Evolutionary conservation across 176 grass and related monocot species (phyloP).

Genomic region (Olyra latifolia): DNA sequence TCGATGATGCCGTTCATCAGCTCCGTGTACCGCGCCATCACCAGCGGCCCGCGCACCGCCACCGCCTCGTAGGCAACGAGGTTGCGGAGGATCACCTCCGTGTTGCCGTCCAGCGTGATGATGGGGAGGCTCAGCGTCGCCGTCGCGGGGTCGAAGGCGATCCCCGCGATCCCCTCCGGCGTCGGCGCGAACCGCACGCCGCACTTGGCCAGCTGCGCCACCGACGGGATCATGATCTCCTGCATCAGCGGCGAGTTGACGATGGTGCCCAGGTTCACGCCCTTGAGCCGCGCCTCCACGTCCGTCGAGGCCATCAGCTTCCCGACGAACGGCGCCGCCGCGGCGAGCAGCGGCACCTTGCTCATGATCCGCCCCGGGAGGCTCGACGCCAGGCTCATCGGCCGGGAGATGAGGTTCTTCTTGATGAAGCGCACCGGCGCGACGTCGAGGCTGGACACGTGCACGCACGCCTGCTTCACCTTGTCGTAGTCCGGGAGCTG

Average conservation of each 20-base stretch:
- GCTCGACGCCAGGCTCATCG: constrained; percentile 26
- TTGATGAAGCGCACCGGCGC: constrained; percentile 31
- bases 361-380: constrained; percentile 3
- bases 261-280: constrained; percentile 20
- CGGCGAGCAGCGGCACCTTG: constrained; percentile 18
- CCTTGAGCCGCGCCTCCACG: constrained; percentile 1
- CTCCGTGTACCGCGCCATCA: constrained; percentile 68
- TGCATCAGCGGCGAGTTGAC: constrained; percentile 46
- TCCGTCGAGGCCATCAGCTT: neutral
- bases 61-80: constrained; percentile 69
- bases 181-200: constrained; percentile 62
- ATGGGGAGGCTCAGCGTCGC: constrained; percentile 53
- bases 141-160: constrained; percentile 44
- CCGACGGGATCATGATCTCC: constrained; percentile 85
- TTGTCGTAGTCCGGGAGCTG: constrained; percentile 43
- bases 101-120: constrained; percentile 62
- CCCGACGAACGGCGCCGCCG: neutral
- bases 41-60: constrained; percentile 53
- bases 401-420: constrained; percentile 33
- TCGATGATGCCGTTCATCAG: constrained; percentile 83
- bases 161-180: constrained; percentile 23
- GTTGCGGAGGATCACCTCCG: constrained; percentile 62
- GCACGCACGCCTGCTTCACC: constrained; percentile 44
- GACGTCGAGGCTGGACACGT: constrained; percentile 15
- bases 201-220: constrained; percentile 42